phyloP scores from a whole-genome alignment of 2,329 filamentous ascomycete species.

The Fonsecaea monophora region DNA sequence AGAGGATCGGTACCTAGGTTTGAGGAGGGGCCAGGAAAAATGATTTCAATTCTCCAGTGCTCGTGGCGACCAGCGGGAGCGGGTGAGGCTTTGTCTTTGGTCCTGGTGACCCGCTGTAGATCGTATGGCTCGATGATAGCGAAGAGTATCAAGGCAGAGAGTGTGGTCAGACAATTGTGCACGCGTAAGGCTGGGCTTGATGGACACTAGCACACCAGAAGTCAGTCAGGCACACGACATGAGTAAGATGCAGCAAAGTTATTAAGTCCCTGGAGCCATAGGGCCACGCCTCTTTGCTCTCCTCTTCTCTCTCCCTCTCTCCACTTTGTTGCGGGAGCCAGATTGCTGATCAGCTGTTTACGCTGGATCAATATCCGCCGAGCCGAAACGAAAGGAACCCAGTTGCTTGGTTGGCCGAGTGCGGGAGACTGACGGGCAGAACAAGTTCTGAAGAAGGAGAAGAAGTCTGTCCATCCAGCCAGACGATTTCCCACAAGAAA shows the following conservation, averaged over 20 bases:
- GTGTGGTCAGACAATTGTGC: background rate
- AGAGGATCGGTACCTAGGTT: background rate
- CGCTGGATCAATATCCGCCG: conserved; percentile 10
- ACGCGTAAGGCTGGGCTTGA: background rate
- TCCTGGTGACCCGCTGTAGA: conserved; percentile 1
- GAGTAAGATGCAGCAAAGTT: conserved; percentile 16
- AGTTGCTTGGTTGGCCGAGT: background rate
- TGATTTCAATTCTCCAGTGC: background rate
- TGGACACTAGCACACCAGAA: background rate
- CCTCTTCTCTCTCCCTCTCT: background rate
- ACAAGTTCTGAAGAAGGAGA: background rate
- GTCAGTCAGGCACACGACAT: conserved; percentile 25
- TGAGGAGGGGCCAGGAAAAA: background rate
- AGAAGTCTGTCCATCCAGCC: background rate
- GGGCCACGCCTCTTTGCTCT: background rate
- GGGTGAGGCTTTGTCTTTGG: background rate
- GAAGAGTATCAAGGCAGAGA: background rate
- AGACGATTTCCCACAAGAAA: background rate
- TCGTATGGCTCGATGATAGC: background rate
- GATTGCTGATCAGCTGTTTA: conserved; percentile 6
- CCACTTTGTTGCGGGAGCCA: background rate
- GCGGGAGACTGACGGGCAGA: background rate
- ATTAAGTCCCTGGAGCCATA: conserved; percentile 2
- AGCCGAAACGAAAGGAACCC: conserved; percentile 9
- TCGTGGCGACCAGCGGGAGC: background rate